A percentile compares a stretch with the other conserved stretches of the same genome.
These are phyloP conservation scores for Coleophoma eucalyptorum DNA, from an alignment of 2,329 filamentous ascomycete species.

Conservation along the genomic window DNA sequence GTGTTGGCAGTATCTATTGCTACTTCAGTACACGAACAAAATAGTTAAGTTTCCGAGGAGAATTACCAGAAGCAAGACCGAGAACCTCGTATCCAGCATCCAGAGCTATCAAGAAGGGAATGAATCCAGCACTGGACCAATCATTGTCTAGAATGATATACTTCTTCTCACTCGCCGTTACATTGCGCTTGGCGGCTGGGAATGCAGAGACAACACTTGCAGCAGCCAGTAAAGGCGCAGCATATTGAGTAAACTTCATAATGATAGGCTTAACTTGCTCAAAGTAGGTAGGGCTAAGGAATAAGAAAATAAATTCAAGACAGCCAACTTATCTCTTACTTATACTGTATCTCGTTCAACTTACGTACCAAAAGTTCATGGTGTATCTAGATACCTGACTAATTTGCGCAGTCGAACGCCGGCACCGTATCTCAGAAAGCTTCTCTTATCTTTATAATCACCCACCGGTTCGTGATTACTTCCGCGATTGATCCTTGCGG, in stretches of 20 bases:
- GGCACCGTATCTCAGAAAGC: too few relatives aligned
- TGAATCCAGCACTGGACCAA: conserved; percentile 37
- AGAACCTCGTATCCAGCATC: conserved; percentile 40
- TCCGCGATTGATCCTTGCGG: too few relatives aligned
- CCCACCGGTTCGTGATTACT: too few relatives aligned
- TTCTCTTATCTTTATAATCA: too few relatives aligned
- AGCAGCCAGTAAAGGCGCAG: not conserved
- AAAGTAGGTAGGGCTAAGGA: not conserved
- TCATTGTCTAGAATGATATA: conserved; percentile 43
- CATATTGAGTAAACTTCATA: not conserved
- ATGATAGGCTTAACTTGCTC: not conserved
- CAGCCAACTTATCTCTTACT: not conserved
- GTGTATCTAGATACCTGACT: too few relatives aligned
- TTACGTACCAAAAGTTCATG: too few relatives aligned
- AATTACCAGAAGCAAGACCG: conserved; percentile 28
- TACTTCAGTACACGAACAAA: conserved; percentile 21
- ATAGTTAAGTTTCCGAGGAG: not conserved
- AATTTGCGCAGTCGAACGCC: too few relatives aligned
- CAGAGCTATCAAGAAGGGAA: conserved; percentile 39
- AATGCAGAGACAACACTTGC: not conserved
- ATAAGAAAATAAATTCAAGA: not conserved
- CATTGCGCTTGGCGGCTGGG: not conserved
- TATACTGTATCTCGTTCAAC: not conserved
- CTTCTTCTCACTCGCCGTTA: conserved; percentile 5
- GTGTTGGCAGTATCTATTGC: conserved; percentile 32